Conservation (phyloP, 2,329 filamentous ascomycete species). For the Phaeosphaeria sp. region DNA sequence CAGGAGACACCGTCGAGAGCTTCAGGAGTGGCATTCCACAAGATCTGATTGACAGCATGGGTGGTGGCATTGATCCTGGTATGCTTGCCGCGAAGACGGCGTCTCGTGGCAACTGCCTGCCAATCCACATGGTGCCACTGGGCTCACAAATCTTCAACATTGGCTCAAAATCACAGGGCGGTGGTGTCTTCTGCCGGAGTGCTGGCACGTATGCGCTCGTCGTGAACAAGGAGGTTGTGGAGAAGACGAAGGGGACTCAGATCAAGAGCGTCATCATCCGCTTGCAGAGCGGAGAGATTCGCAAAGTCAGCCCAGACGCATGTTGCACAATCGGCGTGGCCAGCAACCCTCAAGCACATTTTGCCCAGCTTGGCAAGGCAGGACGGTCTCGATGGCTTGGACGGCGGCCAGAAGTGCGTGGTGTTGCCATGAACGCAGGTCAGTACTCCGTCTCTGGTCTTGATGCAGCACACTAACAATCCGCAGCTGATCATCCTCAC, state of each 20-base stretch:
- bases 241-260: slow-evolving; percentile 65
- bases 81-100: slow-evolving; percentile 94
- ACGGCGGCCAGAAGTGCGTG: slow-evolving; percentile 92
- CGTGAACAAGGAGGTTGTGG: slow-evolving; percentile 81
- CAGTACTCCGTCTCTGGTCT: slow-evolving; percentile 10
- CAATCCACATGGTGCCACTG: slow-evolving; percentile 92
- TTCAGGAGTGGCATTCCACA: slow-evolving; percentile 89
- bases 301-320: slow-evolving; percentile 87
- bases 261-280: slow-evolving; percentile 83
- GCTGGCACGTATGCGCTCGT: slow-evolving; percentile 92
- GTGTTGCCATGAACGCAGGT: slow-evolving; percentile 98
- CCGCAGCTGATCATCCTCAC: slow-evolving; percentile 86
- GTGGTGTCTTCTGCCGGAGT: slow-evolving; percentile 91
- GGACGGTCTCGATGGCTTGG: slow-evolving; percentile 93
- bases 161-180: slow-evolving; percentile 73
- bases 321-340: slow-evolving; percentile 94
- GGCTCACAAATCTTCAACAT: slow-evolving; percentile 94
- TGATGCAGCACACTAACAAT: slow-evolving; percentile 16
- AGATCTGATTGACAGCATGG: slow-evolving; percentile 88
- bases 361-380: slow-evolving; percentile 91
- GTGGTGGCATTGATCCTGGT: slow-evolving; percentile 90
- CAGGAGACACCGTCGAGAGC: slow-evolving; percentile 90
- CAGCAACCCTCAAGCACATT: slow-evolving; percentile 92
- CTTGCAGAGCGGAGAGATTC: slow-evolving; percentile 90
- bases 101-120: slow-evolving; percentile 92